These are phyloP conservation scores for Solanum hybrid DNA, from an alignment of 305 asterid genomes.

Conservation along the genomic window DNA sequence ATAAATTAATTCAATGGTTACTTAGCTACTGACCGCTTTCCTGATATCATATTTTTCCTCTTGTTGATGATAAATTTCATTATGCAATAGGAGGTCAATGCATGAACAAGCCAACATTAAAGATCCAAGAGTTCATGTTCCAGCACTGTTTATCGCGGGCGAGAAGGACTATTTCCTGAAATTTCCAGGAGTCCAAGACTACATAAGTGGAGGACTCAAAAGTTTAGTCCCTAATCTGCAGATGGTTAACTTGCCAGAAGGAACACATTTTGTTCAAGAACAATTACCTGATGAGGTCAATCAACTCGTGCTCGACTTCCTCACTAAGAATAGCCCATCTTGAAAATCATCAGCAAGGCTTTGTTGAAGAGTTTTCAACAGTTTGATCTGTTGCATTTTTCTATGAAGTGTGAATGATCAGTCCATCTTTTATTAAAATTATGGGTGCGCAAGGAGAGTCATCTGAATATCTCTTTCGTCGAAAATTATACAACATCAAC, in stretches of 20 bases:
- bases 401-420: background rate
- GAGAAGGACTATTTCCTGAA: constrained; percentile 47
- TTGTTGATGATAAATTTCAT: background rate
- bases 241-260: constrained; percentile 48
- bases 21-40: background rate
- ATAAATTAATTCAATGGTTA: background rate
- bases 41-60: background rate
- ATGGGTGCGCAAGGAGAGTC: background rate
- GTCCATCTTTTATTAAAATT: background rate
- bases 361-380: background rate
- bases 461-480: no score
- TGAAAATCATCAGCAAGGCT: background rate
- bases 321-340: constrained; percentile 14
- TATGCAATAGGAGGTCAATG: constrained; percentile 25
- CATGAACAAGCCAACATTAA: constrained; percentile 15
- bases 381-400: background rate
- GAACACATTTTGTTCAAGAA: constrained; percentile 74
- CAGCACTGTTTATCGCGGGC: constrained; percentile 51
- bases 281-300: constrained; percentile 56
- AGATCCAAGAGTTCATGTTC: constrained; percentile 30
- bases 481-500: background rate
- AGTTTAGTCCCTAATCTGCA: constrained; percentile 41
- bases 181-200: constrained; percentile 51
- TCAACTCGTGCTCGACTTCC: constrained; percentile 38
- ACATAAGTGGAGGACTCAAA: constrained; percentile 32